phyloP scores from a whole-genome alignment of 768 basidiomycete species.

The Leccinum truebloodii region DNA sequence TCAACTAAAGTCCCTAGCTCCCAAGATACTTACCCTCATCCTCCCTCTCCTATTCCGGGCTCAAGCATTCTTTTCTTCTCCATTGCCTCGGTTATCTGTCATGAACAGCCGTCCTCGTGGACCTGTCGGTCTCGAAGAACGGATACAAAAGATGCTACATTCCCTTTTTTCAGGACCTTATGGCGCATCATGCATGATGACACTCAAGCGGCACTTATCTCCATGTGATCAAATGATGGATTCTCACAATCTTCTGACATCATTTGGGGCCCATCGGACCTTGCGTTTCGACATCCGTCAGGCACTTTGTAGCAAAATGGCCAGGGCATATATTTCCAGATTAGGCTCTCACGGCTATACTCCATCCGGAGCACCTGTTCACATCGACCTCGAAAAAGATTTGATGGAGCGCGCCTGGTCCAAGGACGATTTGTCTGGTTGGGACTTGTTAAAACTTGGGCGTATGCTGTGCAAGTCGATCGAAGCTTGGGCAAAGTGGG shows the following conservation, averaged over 20 bases:
- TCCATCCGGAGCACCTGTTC: constrained; percentile 57
- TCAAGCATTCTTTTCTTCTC: constrained; percentile 61
- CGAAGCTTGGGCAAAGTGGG: constrained; percentile 54
- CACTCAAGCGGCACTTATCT: constrained; percentile 58
- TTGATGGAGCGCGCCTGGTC: constrained; percentile 76
- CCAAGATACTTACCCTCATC: constrained; percentile 52
- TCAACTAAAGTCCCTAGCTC: constrained; percentile 59
- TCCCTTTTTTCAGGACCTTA: constrained; percentile 66
- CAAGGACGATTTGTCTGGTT: constrained; percentile 63
- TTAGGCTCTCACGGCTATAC: constrained; percentile 54
- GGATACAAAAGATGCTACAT: constrained; percentile 56
- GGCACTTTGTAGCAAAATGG: constrained; percentile 60
- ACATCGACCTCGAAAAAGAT: constrained; percentile 60
- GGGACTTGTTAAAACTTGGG: constrained; percentile 65
- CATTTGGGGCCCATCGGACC: constrained; percentile 62
- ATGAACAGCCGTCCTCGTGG: constrained; percentile 37
- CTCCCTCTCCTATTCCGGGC: constrained; percentile 76
- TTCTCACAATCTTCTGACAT: constrained; percentile 37
- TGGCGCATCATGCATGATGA: constrained; percentile 60
- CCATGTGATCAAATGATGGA: constrained; percentile 30
- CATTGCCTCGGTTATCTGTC: constrained; percentile 69
- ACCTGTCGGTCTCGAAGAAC: constrained; percentile 47
- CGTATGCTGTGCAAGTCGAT: constrained; percentile 54
- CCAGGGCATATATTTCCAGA: constrained; percentile 63
- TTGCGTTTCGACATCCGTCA: constrained; percentile 65